phyloP scores from a whole-genome alignment of 257 asterid genomes.

The Lycium barbarum region DNA sequence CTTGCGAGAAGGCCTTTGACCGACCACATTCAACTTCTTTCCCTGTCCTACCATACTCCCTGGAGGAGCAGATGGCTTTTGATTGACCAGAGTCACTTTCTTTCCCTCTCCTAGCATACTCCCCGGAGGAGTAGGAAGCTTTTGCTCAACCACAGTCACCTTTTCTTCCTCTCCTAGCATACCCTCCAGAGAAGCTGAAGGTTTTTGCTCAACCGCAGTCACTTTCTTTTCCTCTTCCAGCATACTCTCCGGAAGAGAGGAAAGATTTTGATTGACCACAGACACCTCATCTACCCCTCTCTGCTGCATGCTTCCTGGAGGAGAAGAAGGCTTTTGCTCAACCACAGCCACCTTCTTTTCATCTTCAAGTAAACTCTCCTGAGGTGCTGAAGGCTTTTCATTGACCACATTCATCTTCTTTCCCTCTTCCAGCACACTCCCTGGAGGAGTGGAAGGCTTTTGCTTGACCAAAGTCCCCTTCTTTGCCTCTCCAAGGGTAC shows the following conservation, averaged over 20 bases:
- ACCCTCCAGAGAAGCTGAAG: constrained; percentile 38
- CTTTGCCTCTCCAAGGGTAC: constrained; percentile 43
- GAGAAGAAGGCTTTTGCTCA: constrained; percentile 31
- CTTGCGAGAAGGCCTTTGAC: constrained; percentile 37
- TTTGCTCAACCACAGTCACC: constrained; percentile 28
- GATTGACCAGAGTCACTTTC: constrained; percentile 31
- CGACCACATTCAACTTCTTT: constrained; percentile 20
- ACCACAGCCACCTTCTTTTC: constrained; percentile 12
- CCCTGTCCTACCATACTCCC: constrained; percentile 19
- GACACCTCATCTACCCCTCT: constrained; percentile 22
- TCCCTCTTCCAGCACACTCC: constrained; percentile 22
- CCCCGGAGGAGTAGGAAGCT: constrained; percentile 20
- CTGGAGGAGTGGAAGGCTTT: constrained; percentile 24
- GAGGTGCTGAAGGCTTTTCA: constrained; percentile 25
- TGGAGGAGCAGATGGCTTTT: constrained; percentile 23
- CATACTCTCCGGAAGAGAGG: constrained; percentile 35
- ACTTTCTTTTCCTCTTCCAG: constrained; percentile 47
- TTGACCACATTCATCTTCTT: constrained; percentile 30
- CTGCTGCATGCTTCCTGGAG: constrained; percentile 15
- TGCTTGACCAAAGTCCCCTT: constrained; percentile 35
- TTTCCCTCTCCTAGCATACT: constrained; percentile 4
- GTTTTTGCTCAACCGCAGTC: not conserved
- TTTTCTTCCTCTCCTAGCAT: constrained; percentile 44
- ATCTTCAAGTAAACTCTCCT: not conserved
- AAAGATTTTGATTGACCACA: constrained; percentile 24